Percentiles rank a stretch among this genome's conserved stretches.
Evolutionary conservation across 495 filamentous ascomycete genomes (phyloP).

Genomic region (Penicillium desertorum): DNA sequence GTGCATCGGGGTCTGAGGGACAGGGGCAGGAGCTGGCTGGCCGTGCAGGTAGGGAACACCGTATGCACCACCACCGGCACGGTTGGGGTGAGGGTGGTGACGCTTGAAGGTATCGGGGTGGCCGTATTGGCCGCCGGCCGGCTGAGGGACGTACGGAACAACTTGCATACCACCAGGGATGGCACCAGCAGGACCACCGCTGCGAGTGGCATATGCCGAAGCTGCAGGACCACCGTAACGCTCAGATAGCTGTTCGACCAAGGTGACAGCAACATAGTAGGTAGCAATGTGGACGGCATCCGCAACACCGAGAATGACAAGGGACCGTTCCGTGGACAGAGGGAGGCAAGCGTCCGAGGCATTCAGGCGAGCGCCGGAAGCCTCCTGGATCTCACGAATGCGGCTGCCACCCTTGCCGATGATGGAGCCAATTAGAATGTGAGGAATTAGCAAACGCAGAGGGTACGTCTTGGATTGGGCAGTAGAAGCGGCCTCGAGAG

Average conservation of each 20-base stretch:
- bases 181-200: slow-evolving; percentile 85
- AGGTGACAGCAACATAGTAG: slow-evolving; percentile 94
- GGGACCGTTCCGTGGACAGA: slow-evolving; percentile 89
- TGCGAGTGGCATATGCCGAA: slow-evolving; percentile 93
- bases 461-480: slow-evolving; percentile 96
- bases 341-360: slow-evolving; percentile 93
- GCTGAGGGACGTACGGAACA: slow-evolving; percentile 90
- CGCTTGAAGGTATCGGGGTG: slow-evolving; percentile 84
- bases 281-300: slow-evolving; percentile 98
- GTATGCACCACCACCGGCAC: slow-evolving; percentile 63
- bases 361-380: slow-evolving; percentile 92
- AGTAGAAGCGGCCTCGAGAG: slow-evolving; percentile 78
- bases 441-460: slow-evolving; percentile 89
- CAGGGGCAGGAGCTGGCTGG: slow-evolving; percentile 58
- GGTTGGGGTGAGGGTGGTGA: slow-evolving; percentile 62
- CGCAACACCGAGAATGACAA: slow-evolving; percentile 89
- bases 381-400: slow-evolving; percentile 98
- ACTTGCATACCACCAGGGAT: slow-evolving; percentile 98
- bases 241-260: slow-evolving; percentile 94
- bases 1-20: slow-evolving; percentile 66
- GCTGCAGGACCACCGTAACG: slow-evolving; percentile 94
- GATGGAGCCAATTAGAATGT: slow-evolving; percentile 96
- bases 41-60: slow-evolving; percentile 71
- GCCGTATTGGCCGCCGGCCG: slow-evolving; percentile 86
- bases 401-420: slow-evolving; percentile 94